A percentile compares a stretch with the other conserved stretches of the same genome.
phyloP scores from a whole-genome alignment of 1,139 yeast genomes.

The Hansenula anomala region DNA sequence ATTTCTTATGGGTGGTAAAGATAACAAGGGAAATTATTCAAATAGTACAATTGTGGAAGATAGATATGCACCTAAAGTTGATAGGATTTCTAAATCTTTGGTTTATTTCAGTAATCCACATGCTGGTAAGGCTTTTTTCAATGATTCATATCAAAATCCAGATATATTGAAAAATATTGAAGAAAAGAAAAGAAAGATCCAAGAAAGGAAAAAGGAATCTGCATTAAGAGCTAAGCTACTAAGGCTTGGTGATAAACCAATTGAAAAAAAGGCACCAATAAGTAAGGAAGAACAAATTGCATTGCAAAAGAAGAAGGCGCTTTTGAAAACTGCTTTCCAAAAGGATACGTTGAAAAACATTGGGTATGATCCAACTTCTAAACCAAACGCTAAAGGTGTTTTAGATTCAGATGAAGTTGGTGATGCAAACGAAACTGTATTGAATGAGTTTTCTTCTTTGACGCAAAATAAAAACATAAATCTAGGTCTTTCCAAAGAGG shows the following conservation, averaged over 20 bases:
- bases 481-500: constrained; percentile 26
- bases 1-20: constrained; percentile 24
- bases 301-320: constrained; percentile 22
- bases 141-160: constrained; percentile 21
- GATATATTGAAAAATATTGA: constrained; percentile 46
- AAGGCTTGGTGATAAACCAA: constrained; percentile 2
- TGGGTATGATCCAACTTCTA: constrained; percentile 49
- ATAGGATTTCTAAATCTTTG: constrained; percentile 19
- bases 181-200: constrained; percentile 25
- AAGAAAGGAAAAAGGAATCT: constrained; percentile 15
- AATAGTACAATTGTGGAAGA: constrained; percentile 29
- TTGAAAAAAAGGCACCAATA: constrained; percentile 2
- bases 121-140: constrained; percentile 43
- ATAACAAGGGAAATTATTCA: constrained; percentile 13
- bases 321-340: constrained; percentile 32
- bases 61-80: constrained; percentile 22
- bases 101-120: constrained; percentile 33
- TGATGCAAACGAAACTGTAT: constrained; percentile 22
- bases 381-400: constrained; percentile 17
- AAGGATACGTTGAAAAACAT: constrained; percentile 35
- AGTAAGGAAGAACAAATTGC: constrained; percentile 11
- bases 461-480: constrained; percentile 28
- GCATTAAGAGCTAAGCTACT: constrained; percentile 7
- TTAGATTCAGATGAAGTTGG: constrained; percentile 10
- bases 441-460: constrained; percentile 23